Evolutionary conservation across 352 stramenopile genomes (phyloP), one percentile per base, ranked within the genome.

Genomic region (Pythium dissimile): DNA sequence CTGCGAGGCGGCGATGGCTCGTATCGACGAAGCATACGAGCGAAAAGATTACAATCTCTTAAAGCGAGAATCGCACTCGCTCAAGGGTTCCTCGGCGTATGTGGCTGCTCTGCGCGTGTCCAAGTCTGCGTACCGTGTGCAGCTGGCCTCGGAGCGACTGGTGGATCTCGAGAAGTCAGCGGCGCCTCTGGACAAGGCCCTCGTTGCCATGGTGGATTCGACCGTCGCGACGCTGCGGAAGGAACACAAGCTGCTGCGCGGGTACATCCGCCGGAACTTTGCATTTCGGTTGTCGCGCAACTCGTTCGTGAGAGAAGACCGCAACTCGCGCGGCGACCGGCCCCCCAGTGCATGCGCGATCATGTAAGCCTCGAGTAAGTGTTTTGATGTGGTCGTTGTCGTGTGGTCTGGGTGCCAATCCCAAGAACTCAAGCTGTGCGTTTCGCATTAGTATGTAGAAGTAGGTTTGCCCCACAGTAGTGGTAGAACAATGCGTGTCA

Each of bases 241-340:
- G 43, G 84, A 94, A 54, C 72, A 88, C 51, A 62, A 60, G 15
- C 63, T 84, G 26, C 63, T 94, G 51, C 71, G 73, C 13, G 84
- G 84, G 1, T 94, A 94, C 56, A 69, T 94, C 42, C 72, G 76
- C 3, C 84, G 84, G 54, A 94, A 94, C 62, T 94, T 92, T 55
- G 74, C 78, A 32, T 94, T 94, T 52, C 72, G 69, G 16, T 54
- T n/a, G 11, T 26, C 35, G 5, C 34, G 41, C 21, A 54, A 41
- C 24, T 26, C 43, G 46, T 39, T 48, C 16, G 13, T 42, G 23
- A 59, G 51, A 34, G 43, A 59, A 18, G 58, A 65, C 24, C 45
- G 49, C 41, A 41, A 43, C 35, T 46, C 42, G 39, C 58, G 50
- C 27, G 49, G 52, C 30, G 43, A 55, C 35, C 38, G 42, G 35